Percentiles rank a stretch among this genome's conserved stretches.
phyloP scores from a whole-genome alignment of 257 asterid species.

The Apocynum venetum region DNA sequence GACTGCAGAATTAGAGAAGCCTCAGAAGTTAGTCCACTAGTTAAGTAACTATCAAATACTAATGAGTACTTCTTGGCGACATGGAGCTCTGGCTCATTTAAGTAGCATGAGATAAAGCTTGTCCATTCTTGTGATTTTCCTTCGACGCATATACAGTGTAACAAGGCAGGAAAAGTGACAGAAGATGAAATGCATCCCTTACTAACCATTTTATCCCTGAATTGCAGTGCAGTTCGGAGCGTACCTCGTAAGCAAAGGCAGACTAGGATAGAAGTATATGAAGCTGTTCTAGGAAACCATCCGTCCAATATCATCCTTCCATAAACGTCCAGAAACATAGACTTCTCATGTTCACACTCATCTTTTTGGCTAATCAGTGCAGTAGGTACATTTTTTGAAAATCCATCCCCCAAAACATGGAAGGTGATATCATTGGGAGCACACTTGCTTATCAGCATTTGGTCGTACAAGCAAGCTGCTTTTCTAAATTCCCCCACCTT shows the following conservation, averaged over 20 bases:
- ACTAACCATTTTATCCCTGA: conserved; percentile 44
- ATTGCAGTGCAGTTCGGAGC: conserved; percentile 52
- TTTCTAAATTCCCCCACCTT: conserved; percentile 57
- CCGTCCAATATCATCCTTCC: conserved; percentile 56
- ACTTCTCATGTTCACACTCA: conserved; percentile 21
- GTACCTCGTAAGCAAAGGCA: conserved; percentile 65
- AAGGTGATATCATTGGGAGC: conserved; percentile 71
- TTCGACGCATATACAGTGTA: conserved; percentile 59
- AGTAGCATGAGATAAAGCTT: conserved; percentile 40
- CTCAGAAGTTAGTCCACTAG: conserved; percentile 37
- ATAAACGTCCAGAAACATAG: conserved; percentile 57
- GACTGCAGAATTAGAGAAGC: conserved; percentile 58
- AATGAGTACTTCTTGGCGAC: conserved; percentile 49
- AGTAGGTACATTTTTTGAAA: conserved; percentile 36
- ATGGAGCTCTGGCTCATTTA: conserved; percentile 40
- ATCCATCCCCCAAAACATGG: conserved; percentile 71
- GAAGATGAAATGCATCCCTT: conserved; percentile 47
- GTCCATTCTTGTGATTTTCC: conserved; percentile 76
- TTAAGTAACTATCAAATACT: conserved; percentile 47
- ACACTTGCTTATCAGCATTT: conserved; percentile 70
- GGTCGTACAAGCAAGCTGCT: conserved; percentile 63
- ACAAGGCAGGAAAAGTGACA: conserved; percentile 57
- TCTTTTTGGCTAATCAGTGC: conserved; percentile 15
- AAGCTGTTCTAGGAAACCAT: conserved; percentile 53
- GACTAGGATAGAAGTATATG: conserved; percentile 57